Percentiles rank a stretch among this genome's conserved stretches.
These are phyloP conservation scores for Diplodia scrobiculata DNA, from an alignment of 2,329 filamentous ascomycete species.

Conservation along the genomic window DNA sequence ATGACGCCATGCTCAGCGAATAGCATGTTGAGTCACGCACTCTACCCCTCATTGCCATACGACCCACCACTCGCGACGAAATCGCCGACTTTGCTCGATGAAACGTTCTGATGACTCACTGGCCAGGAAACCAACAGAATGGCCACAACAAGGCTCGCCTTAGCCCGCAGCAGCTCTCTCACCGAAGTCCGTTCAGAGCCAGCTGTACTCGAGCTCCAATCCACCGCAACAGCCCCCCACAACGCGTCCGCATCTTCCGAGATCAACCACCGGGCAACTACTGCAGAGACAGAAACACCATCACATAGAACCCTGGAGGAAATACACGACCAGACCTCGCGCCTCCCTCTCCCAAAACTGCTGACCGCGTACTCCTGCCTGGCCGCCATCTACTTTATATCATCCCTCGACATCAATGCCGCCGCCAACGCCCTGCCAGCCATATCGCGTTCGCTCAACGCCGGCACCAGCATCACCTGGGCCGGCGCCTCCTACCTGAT, in stretches of 20 bases:
- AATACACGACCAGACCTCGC: constrained; percentile 4
- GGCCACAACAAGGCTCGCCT: not conserved
- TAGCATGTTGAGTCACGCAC: not conserved
- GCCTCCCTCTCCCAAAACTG: not conserved
- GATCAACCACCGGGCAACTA: not conserved
- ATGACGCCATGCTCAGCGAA: not conserved
- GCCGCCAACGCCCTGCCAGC: not conserved
- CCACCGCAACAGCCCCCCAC: not conserved
- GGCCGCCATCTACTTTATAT: constrained; percentile 10
- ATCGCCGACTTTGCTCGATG: not conserved
- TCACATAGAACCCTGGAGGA: not conserved
- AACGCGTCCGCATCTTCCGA: not conserved
- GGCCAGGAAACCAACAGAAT: not conserved
- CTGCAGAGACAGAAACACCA: not conserved
- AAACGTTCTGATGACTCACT: not conserved
- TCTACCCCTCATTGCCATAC: not conserved
- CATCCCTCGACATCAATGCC: not conserved
- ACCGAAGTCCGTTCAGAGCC: not conserved
- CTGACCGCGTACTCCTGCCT: constrained; percentile 6
- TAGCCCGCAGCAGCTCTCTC: not conserved
- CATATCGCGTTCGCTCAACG: not conserved
- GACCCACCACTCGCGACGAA: not conserved
- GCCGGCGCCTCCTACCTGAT: constrained; percentile 37
- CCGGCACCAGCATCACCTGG: constrained; percentile 10
- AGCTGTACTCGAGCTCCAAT: not conserved